Conservation (phyloP, 257 asterid species). For the Solanum pimpinellifolium region DNA sequence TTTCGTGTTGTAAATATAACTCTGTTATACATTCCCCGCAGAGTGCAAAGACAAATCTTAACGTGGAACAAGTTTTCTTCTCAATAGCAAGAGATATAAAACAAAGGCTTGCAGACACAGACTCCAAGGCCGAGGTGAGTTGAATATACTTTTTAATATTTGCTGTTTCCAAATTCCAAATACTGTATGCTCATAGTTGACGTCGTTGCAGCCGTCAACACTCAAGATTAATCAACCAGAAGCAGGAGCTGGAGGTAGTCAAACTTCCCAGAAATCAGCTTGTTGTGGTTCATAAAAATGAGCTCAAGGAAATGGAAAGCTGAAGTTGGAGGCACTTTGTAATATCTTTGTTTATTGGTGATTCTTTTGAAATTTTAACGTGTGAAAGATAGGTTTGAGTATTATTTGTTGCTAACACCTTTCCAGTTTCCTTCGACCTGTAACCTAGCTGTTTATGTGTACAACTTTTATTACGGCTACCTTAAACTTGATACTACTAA, state of each 20-base stretch:
- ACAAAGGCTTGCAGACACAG: slow-evolving; percentile 35
- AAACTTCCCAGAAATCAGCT: slow-evolving; percentile 3
- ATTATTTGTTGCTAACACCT: neutral
- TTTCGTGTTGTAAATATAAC: neutral
- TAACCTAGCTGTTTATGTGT: neutral
- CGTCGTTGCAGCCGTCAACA: slow-evolving; percentile 4
- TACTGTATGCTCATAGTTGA: neutral
- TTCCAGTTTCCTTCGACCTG: neutral
- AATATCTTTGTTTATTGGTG: slow-evolving; percentile 5
- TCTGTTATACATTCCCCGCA: neutral
- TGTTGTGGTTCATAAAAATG: slow-evolving; percentile 6
- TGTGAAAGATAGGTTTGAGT: slow-evolving; percentile 24
- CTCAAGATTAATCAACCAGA: slow-evolving; percentile 8
- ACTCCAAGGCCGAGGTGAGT: slow-evolving; percentile 32
- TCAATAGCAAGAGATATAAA: slow-evolving; percentile 32
- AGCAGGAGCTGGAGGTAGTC: neutral
- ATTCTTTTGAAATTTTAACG: slow-evolving; percentile 23
- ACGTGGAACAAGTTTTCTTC: slow-evolving; percentile 36
- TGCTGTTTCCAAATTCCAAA: neutral
- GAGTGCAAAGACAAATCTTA: slow-evolving; percentile 39
- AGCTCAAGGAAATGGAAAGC: neutral
- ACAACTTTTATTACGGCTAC: neutral
- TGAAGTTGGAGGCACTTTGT: slow-evolving; percentile 12
- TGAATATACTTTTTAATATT: neutral
- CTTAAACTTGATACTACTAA: neutral